Evolutionary conservation across 1,139 yeast species (phyloP), one percentile per base, ranked within the genome.

Genomic region (Sugiyamaella grinbergsii): DNA sequence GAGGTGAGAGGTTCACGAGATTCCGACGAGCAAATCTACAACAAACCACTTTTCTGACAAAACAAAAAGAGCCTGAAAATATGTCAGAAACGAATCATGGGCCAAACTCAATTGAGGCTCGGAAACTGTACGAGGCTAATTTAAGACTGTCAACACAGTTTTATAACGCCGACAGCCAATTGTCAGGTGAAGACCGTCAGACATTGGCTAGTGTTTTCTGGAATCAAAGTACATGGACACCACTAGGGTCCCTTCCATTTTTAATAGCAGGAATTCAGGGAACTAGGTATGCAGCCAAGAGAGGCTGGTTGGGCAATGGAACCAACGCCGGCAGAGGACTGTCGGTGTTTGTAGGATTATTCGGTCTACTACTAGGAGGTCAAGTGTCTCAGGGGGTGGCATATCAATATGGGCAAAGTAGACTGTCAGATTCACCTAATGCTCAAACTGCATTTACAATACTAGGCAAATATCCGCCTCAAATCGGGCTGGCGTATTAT

Each of bases 401-500:
- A 22, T 53, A 48, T 34, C 31, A 42, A 18, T 58, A 56, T 49
- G 55, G 57, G 24, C 40, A 41, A 23, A 23, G 44, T 24, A 24
- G 47, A 24, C 44, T 61, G 15, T 26, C 52, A 18, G 50, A 51
- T 10, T 46, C 51, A 8, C 53, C 56, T 16, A 49, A 60, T 15
- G 55, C 60, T 11, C 54, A 44, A 13, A 43, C 51, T 2, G 62
- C 65, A 10, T 61, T 55, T 44, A 43, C 47, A n/a, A 46, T 58
- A 8, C 45, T 65, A 40, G 47, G 57, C 32, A 47, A 22, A 18
- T 59, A 54, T 36, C 68, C 69, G 3, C 65, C 69, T 0, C 63
- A 62, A 23, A 48, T 66, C 26, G 69, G 68, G 5, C 24, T 54
- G 15, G 56, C 60, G 7, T 66, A 66, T 55, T 66, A 58, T 47